Evolutionary conservation across 139 green algal genomes (phyloP), one percentile per base, ranked within the genome.

Genomic region (Picochlorum sp.): DNA sequence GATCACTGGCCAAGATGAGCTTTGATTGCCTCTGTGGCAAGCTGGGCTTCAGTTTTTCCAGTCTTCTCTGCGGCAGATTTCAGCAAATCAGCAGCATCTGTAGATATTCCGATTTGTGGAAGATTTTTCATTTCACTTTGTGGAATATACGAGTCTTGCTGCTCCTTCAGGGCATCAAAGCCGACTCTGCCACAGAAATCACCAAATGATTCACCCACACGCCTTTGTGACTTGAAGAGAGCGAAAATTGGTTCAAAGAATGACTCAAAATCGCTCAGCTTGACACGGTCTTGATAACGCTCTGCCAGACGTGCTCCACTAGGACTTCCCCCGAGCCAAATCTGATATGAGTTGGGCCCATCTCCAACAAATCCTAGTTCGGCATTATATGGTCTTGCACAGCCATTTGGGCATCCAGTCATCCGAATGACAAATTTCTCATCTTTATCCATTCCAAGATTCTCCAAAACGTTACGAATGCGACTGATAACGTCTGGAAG

Each of bases 351-450:
- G 81, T 96, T 98, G 62, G 94, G 87, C 11, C 94, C 94, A 69
- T 99, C 94, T 10, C 90, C 89, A 49, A 99, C 94, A 72, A 98
- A 96, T 31, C 90, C 94, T 10, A 99, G 71, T 85, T 99, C 94
- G 15, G 94, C 94, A 88, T 96, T 97, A 83, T 99, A 99, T 1
- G 94, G 94, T 52, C 94, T 74, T 11, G 92, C 86, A 79, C 94
- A 99, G 54, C 94, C 94, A 71, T 99, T 99, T 69, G 94, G 94
- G 85, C 94, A 99, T 58, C 94, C 94, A 37, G 94, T 99, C 89
- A 98, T 97, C 67, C 94, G 85, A 65, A 98, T 75, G 15, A 95
- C 79, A 52, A 98, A 72, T 21, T 73, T 55, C 68, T 94, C 82
- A 15, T 76, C 66, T 14, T 65, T 47, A 21, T 30, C 68, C 18